These are phyloP conservation scores for Candida bentonensis DNA, from an alignment of 805 yeast genomes.

Conservation along the genomic window DNA sequence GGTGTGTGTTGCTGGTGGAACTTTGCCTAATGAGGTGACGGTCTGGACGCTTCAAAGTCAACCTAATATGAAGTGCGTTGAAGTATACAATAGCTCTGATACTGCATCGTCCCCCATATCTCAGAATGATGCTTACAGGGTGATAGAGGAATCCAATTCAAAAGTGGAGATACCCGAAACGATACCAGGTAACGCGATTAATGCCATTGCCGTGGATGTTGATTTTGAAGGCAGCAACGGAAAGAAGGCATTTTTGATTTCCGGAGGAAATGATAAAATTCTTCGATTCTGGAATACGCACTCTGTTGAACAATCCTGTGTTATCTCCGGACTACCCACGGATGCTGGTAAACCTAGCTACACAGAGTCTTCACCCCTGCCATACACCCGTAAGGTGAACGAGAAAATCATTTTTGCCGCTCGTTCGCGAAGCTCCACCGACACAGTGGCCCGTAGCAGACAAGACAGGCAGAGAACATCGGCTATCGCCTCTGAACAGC, in stretches of 20 bases:
- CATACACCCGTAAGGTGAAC: slow-evolving; percentile 1
- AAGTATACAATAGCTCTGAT: not conserved
- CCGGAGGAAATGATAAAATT: not conserved
- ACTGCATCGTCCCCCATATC: not conserved
- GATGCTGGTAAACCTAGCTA: not conserved
- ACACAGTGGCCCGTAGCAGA: not conserved
- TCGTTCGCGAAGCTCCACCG: not conserved
- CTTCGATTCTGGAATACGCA: not conserved
- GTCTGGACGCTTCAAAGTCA: not conserved
- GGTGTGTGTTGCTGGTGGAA: slow-evolving; percentile 1
- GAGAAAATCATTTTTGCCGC: not conserved
- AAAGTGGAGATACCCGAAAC: not conserved
- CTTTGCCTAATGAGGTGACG: not conserved
- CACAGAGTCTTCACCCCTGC: not conserved
- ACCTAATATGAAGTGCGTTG: not conserved
- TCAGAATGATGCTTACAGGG: not conserved
- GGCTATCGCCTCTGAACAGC: not conserved
- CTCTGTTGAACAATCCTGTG: not conserved
- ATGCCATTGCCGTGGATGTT: not conserved
- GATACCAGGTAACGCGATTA: not conserved
- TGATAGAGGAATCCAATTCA: not conserved
- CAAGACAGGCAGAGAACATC: not conserved
- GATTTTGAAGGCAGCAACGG: not conserved
- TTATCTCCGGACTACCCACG: not conserved
- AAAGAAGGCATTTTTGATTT: not conserved